Percentiles rank a stretch among this genome's conserved stretches.
Evolutionary conservation across 2,329 filamentous ascomycete species (phyloP).

Genomic region (Cladobotryum protrusum): DNA sequence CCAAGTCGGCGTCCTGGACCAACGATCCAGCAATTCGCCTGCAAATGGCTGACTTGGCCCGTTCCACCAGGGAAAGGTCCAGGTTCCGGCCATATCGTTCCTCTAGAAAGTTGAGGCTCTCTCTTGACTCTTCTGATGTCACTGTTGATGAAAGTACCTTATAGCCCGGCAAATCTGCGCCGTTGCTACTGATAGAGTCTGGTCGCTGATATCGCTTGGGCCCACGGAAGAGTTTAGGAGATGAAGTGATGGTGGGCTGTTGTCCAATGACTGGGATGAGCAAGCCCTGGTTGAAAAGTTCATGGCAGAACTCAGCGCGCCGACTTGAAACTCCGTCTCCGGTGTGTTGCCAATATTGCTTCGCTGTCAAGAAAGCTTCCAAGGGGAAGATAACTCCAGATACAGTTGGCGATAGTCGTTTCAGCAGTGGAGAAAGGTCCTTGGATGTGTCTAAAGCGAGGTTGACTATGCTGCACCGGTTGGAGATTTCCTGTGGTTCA

Average conservation of each 20-base stretch:
- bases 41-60: conserved; percentile 79
- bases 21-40: conserved; percentile 84
- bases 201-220: conserved; percentile 72
- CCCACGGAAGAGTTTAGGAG: conserved; percentile 53
- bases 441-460: conserved; percentile 55
- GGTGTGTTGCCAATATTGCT: conserved; percentile 95
- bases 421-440: conserved; percentile 44
- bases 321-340: conserved; percentile 90
- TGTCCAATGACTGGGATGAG: conserved; percentile 31
- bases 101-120: conserved; percentile 79
- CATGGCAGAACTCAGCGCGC: conserved; percentile 81
- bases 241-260: conserved; percentile 20
- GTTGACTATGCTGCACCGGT: conserved; percentile 51
- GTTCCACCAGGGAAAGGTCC: conserved; percentile 67
- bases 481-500: conserved; percentile 43
- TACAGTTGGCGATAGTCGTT: conserved; percentile 51
- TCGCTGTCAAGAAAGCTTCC: conserved; percentile 65
- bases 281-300: conserved; percentile 63
- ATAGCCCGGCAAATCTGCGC: background rate
- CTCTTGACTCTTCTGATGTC: conserved; percentile 41
- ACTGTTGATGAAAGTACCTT: conserved; percentile 13
- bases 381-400: conserved; percentile 67
- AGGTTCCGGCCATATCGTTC: conserved; percentile 92
- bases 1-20: conserved; percentile 58
- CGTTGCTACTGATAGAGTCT: conserved; percentile 32